These are phyloP conservation scores for Pigoraptor vietnamica DNA, from an alignment of 78 protist species.

Conservation along the genomic window DNA sequence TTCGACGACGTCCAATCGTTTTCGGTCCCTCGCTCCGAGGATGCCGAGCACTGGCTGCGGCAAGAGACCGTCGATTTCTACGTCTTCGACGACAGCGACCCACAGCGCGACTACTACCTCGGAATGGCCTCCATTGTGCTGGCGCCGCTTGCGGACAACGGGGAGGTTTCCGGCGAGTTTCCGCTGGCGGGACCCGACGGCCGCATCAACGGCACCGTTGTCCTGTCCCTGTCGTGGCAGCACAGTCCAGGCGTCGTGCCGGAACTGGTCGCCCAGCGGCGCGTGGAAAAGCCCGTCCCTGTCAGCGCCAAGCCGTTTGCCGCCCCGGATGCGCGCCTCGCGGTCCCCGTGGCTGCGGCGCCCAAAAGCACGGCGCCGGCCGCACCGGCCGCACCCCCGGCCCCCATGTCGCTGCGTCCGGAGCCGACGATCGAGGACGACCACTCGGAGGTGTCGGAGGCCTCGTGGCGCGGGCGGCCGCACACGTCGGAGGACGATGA, in stretches of 20 bases:
- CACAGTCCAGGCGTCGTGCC: neutral
- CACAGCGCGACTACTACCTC: neutral
- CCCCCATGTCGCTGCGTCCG: no score
- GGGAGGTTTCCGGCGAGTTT: neutral
- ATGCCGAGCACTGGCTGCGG: neutral
- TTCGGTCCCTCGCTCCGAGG: neutral
- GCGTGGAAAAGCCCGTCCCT: neutral
- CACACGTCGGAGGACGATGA: neutral
- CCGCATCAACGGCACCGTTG: neutral
- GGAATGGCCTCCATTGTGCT: neutral
- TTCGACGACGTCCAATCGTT: neutral
- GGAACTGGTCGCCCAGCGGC: neutral
- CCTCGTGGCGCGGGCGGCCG: no score
- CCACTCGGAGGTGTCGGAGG: no score
- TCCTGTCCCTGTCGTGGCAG: neutral
- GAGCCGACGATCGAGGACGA: no score
- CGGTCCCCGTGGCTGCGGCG: no score
- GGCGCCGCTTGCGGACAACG: neutral
- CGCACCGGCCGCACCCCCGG: no score
- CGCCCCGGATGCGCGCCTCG: neutral
- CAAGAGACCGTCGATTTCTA: neutral
- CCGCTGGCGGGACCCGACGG: neutral
- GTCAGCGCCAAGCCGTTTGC: neutral
- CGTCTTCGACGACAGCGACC: neutral
- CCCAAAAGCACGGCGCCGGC: no score